These are phyloP conservation scores for Trichoderma erinaceum DNA, from an alignment of 495 filamentous ascomycete species.

Conservation along the genomic window DNA sequence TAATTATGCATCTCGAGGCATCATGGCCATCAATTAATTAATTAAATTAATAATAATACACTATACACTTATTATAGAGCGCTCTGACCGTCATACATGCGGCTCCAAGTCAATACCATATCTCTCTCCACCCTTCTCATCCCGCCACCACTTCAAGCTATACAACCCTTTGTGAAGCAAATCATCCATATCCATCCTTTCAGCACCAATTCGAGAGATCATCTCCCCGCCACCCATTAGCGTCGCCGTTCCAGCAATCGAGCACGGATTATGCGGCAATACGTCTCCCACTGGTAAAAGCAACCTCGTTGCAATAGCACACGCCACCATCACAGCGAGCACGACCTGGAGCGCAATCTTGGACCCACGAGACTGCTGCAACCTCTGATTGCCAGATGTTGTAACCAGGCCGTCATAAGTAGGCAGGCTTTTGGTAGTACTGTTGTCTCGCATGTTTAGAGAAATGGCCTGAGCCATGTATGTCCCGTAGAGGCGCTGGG, in stretches of 20 bases:
- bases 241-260: constrained; percentile 9
- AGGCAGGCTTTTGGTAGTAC: background rate
- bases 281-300: background rate
- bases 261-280: constrained; percentile 14
- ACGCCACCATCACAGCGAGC: constrained; percentile 9
- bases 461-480: constrained; percentile 15
- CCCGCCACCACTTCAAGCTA: constrained; percentile 14
- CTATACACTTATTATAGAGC: background rate
- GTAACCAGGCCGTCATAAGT: background rate
- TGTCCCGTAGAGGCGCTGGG: background rate
- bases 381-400: background rate
- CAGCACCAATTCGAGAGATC: constrained; percentile 25
- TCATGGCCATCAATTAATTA: no score
- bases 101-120: constrained; percentile 10
- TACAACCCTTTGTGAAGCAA: background rate
- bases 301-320: constrained; percentile 9
- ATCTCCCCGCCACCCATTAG: constrained; percentile 18
- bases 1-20: no score
- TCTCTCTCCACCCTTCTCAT: background rate
- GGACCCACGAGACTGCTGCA: constrained; percentile 12
- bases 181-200: background rate
- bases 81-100: background rate
- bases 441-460: constrained; percentile 12
- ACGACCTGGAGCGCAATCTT: constrained; percentile 15
- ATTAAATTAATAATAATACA: background rate